phyloP scores from a whole-genome alignment of 257 asterid species.

The Thymus mandschuricus region DNA sequence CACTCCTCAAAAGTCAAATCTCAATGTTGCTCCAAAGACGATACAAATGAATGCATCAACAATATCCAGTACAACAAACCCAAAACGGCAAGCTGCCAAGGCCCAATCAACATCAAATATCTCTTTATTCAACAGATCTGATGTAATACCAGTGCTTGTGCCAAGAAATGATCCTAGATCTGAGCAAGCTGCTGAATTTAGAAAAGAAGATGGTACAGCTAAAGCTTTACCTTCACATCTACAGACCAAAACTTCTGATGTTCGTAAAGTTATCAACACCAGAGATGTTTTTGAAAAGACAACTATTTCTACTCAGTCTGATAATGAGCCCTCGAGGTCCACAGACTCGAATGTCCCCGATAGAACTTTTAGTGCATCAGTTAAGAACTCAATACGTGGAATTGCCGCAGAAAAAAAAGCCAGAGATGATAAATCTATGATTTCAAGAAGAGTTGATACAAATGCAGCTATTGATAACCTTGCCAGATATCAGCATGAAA shows the following conservation, averaged over 20 bases:
- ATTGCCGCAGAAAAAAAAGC: constrained; percentile 48
- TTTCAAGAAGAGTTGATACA: constrained; percentile 54
- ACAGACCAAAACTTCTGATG: constrained; percentile 73
- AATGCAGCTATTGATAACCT: constrained; percentile 44
- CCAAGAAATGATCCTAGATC: constrained; percentile 73
- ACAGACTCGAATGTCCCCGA: constrained; percentile 52
- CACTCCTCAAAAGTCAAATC: constrained; percentile 74
- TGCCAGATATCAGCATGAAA: constrained; percentile 56
- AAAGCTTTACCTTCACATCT: constrained; percentile 58
- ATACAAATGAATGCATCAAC: constrained; percentile 53
- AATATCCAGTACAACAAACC: constrained; percentile 48
- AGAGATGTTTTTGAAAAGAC: constrained; percentile 65
- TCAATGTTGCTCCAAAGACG: constrained; percentile 51
- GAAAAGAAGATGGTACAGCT: constrained; percentile 74
- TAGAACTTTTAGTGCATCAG: constrained; percentile 44
- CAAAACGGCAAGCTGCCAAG: constrained; percentile 67
- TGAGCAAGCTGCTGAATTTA: constrained; percentile 74
- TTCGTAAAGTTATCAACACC: constrained; percentile 51
- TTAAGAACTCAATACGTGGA: constrained; percentile 52
- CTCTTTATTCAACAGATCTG: constrained; percentile 63
- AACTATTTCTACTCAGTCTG: constrained; percentile 48
- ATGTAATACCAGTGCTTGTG: constrained; percentile 76
- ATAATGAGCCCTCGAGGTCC: constrained; percentile 55
- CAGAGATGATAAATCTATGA: constrained; percentile 53
- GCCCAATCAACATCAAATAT: constrained; percentile 55